These are phyloP conservation scores for Bonnemaisonia californica DNA, from an alignment of 31 red algal genomes.

Conservation along the genomic window DNA sequence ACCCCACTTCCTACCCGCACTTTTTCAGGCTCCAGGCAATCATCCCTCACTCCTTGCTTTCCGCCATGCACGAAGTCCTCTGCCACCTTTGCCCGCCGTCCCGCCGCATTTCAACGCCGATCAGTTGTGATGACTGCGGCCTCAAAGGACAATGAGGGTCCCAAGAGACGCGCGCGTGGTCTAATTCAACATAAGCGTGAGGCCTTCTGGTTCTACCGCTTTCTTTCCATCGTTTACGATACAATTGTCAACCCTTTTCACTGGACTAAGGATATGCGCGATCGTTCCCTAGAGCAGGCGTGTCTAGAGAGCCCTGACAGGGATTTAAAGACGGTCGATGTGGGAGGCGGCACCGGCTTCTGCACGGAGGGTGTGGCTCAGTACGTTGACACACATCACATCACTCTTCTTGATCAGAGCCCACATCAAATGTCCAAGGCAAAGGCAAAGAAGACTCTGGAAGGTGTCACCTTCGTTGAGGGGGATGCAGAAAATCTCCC, in stretches of 20 bases:
- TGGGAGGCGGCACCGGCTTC: constrained; percentile 95
- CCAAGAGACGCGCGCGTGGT: constrained; percentile 63
- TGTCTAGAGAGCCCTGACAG: constrained; percentile 61
- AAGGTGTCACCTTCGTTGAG: constrained; percentile 85
- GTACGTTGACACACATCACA: constrained; percentile 77
- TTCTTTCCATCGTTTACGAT: constrained; percentile 98
- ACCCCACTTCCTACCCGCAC: constrained; percentile 4
- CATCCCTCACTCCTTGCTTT: constrained; percentile 32
- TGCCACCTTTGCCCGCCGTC: not conserved
- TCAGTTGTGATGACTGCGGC: constrained; percentile 56
- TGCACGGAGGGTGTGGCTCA: constrained; percentile 87
- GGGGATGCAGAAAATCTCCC: constrained; percentile 95
- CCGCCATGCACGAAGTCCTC: not conserved
- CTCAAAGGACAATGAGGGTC: constrained; percentile 20
- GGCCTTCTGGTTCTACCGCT: constrained; percentile 99
- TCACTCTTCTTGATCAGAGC: constrained; percentile 91
- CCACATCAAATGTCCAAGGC: constrained; percentile 96
- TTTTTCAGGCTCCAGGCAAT: not conserved
- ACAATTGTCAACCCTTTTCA: constrained; percentile 98
- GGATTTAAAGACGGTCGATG: constrained; percentile 79
- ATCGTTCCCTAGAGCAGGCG: constrained; percentile 82
- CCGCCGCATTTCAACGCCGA: not conserved
- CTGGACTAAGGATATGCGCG: constrained; percentile 95
- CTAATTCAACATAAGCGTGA: constrained; percentile 98
- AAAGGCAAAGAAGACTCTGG: constrained; percentile 67